Conservation (phyloP, 345 rosid genomes). For the Geranium rotundifolium region DNA sequence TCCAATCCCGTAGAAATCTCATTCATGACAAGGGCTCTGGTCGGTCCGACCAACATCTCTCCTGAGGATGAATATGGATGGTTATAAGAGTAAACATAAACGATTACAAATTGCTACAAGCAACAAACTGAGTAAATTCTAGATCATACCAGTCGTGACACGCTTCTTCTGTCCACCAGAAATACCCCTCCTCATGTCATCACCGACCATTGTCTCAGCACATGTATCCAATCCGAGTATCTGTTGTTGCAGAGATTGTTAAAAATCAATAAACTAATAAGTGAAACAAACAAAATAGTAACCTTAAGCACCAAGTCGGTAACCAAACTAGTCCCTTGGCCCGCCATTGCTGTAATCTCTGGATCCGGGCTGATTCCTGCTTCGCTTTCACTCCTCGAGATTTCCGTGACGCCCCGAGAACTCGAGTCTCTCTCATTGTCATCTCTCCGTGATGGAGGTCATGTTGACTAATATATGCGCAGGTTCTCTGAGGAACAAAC, state of each 20-base stretch:
- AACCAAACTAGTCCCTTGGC: conserved; percentile 32
- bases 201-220: conserved; percentile 30
- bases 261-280: not conserved
- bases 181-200: conserved; percentile 35
- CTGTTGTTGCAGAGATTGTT: conserved; percentile 15
- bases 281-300: not conserved
- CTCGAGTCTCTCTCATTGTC: conserved; percentile 42
- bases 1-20: conserved; percentile 93
- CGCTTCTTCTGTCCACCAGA: conserved; percentile 46
- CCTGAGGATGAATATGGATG: conserved; percentile 38
- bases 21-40: conserved; percentile 78
- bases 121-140: not conserved
- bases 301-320: conserved; percentile 40
- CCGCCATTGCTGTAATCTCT: conserved; percentile 30
- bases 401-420: conserved; percentile 34
- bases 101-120: no score
- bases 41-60: conserved; percentile 92
- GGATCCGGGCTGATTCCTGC: conserved; percentile 37
- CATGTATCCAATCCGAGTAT: conserved; percentile 41
- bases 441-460: conserved; percentile 38
- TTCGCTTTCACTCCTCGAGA: conserved; percentile 30
- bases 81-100: no score
- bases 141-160: conserved; percentile 25
- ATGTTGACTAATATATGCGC: conserved; percentile 37
- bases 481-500: no score